These are phyloP conservation scores for Leccinum subspadiceum DNA, from an alignment of 1,284 basidiomycete species.

Conservation along the genomic window DNA sequence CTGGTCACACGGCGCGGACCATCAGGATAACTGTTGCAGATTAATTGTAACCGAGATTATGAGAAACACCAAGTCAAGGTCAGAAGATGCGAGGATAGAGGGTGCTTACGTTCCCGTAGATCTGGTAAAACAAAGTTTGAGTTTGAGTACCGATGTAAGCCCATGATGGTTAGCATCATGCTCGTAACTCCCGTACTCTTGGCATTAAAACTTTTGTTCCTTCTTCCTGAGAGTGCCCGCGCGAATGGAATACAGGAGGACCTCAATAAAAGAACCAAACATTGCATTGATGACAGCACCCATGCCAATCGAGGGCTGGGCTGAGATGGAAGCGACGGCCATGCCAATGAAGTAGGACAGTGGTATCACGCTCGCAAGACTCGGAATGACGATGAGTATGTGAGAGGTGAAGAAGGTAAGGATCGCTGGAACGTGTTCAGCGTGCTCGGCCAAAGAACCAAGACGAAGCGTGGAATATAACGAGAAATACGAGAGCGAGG, in stretches of 20 bases:
- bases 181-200: constrained; percentile 98
- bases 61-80: constrained; percentile 4
- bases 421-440: constrained; percentile 62
- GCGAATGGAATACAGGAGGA: constrained; percentile 90
- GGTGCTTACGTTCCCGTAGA: constrained; percentile 88
- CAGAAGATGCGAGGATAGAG: constrained; percentile 8
- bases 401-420: constrained; percentile 73
- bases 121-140: constrained; percentile 98
- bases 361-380: constrained; percentile 91
- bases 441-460: constrained; percentile 69
- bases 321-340: constrained; percentile 98
- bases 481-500: constrained; percentile 91
- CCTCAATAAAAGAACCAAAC: constrained; percentile 97
- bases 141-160: constrained; percentile 96
- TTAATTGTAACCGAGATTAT: constrained; percentile 77
- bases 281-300: constrained; percentile 99
- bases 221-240: constrained; percentile 90
- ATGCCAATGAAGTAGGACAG: constrained; percentile 99
- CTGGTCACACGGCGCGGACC: constrained; percentile 67
- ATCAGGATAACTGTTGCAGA: constrained; percentile 87
- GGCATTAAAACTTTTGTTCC: constrained; percentile 96
- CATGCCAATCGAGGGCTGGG: constrained; percentile 98
- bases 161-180: constrained; percentile 95
- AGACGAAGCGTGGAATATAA: constrained; percentile 91
- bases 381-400: constrained; percentile 81